Evolutionary conservation across 2,329 filamentous ascomycete species (phyloP).

Genomic region (Xylaria multiplex): DNA sequence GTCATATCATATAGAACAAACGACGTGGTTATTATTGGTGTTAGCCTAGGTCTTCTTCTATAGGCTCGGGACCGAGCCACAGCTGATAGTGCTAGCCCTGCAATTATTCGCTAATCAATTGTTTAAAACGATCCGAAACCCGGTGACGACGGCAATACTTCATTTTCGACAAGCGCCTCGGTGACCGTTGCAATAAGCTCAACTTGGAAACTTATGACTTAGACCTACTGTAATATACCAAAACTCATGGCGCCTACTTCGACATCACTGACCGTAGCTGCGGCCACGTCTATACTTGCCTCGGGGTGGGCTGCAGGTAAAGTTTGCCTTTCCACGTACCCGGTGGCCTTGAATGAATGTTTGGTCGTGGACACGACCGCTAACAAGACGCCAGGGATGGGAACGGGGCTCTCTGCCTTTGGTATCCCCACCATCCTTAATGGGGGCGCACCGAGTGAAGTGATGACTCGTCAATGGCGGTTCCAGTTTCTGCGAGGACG

Average conservation of each 20-base stretch:
- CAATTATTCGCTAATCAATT: not conserved
- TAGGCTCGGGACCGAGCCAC: conserved; percentile 26
- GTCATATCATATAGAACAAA: not conserved
- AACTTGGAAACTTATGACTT: not conserved
- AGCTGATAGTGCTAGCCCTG: conserved; percentile 1
- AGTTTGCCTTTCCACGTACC: conserved; percentile 15
- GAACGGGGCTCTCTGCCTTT: conserved; percentile 35
- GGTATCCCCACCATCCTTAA: conserved; percentile 38
- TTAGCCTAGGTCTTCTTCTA: not conserved
- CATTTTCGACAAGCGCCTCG: not conserved
- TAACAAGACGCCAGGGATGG: conserved; percentile 37
- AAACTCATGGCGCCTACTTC: conserved; percentile 27
- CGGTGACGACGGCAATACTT: conserved; percentile 9
- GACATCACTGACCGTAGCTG: conserved; percentile 27
- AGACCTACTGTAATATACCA: not conserved
- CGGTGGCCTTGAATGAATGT: not conserved
- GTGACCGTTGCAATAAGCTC: conserved; percentile 8
- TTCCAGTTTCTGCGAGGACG: conserved; percentile 39
- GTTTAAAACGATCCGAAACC: conserved; percentile 4
- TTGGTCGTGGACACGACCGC: conserved; percentile 10
- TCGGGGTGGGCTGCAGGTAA: conserved; percentile 36
- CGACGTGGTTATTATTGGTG: conserved; percentile 1
- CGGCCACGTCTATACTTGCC: conserved; percentile 31
- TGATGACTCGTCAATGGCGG: conserved; percentile 42
- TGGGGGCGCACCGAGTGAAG: conserved; percentile 34